Evolutionary conservation across 129 eudicot species (phyloP), one percentile per base, ranked within the genome.

Genomic region (Rutidosis leptorrhynchoides): DNA sequence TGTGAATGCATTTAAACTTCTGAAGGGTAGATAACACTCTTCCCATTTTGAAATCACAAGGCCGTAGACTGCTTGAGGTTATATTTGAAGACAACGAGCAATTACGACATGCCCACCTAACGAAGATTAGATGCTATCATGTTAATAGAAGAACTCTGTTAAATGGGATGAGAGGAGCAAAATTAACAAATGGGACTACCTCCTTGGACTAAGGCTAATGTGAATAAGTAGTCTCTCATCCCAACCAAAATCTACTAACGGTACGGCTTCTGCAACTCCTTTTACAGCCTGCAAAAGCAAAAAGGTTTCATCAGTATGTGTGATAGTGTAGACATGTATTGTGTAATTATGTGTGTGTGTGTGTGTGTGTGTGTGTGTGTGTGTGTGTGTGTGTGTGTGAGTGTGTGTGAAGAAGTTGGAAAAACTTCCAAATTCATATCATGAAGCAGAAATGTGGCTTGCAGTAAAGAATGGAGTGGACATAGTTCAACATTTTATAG

Each of bases 1-100:
- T 84, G 79, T 93, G 82, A 57, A 69, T 68, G 75, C 95, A 93
- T 76, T 78, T 76, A 78, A 85, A 86, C 63, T 81, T 77, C 70
- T 88, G 89, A 73, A 88, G 95, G 58, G 98, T 82, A 61, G 85
- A 78, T 32, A 88, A 64, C 7, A 81, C 86, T 76, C 77, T 86
- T 63, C 96, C 98, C 92, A 86, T 76, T 82, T 84, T 93, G 59
- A 93, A 93, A 74, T 93, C 98, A 75, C 96, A 93, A 20, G 98
- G 98, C 4, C 90, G 78, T 30, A 93, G 70, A 74, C 87, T 88
- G 77, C 84, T 82, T 67, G 96, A 83, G 64, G 90, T 78, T 42
- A 93, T 82, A 81, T 86, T 85, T 78, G 96, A 81, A 78, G 95
- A 77, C 59, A 88, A 51, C 0, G 86, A 78, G 75, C 95, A 88